Conservation (phyloP, 352 stramenopile genomes). For the Phytophthora tentaculata region DNA sequence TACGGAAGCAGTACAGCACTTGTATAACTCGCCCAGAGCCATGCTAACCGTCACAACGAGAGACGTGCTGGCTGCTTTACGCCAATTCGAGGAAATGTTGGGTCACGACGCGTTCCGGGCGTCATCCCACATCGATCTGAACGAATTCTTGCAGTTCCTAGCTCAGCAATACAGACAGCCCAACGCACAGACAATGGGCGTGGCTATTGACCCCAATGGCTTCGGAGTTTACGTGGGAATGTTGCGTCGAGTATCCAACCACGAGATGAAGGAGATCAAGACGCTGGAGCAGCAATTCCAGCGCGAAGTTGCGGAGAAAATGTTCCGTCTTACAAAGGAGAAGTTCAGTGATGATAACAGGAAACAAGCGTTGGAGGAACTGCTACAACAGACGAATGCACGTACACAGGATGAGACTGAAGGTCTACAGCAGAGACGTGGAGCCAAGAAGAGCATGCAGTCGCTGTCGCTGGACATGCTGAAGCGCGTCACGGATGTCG, state of each 20-base stretch:
- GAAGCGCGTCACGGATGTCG: constrained; percentile 78
- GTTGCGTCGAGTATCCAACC: constrained; percentile 71
- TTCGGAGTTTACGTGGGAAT: constrained; percentile 85
- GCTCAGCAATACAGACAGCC: constrained; percentile 71
- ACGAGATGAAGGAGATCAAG: constrained; percentile 86
- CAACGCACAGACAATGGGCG: constrained; percentile 65
- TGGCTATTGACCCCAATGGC: constrained; percentile 64
- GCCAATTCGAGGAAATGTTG: constrained; percentile 70
- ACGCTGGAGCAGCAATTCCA: constrained; percentile 83
- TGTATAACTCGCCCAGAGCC: constrained; percentile 54
- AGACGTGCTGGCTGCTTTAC: constrained; percentile 69
- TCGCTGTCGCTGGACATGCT: constrained; percentile 85
- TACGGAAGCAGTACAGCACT: constrained; percentile 76
- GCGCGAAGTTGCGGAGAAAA: constrained; percentile 72
- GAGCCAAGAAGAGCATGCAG: constrained; percentile 41
- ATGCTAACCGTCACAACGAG: constrained; percentile 69
- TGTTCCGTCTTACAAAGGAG: constrained; percentile 86
- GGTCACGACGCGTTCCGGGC: constrained; percentile 70
- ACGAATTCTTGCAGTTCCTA: constrained; percentile 78
- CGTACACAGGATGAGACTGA: constrained; percentile 17
- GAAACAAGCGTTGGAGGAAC: constrained; percentile 68
- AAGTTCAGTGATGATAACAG: constrained; percentile 88
- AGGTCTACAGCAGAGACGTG: constrained; percentile 16
- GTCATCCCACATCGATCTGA: constrained; percentile 63
- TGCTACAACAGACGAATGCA: constrained; percentile 49